Evolutionary conservation across 2,329 filamentous ascomycete genomes (phyloP).

Genomic region (Ophiostoma novo-ulmi): DNA sequence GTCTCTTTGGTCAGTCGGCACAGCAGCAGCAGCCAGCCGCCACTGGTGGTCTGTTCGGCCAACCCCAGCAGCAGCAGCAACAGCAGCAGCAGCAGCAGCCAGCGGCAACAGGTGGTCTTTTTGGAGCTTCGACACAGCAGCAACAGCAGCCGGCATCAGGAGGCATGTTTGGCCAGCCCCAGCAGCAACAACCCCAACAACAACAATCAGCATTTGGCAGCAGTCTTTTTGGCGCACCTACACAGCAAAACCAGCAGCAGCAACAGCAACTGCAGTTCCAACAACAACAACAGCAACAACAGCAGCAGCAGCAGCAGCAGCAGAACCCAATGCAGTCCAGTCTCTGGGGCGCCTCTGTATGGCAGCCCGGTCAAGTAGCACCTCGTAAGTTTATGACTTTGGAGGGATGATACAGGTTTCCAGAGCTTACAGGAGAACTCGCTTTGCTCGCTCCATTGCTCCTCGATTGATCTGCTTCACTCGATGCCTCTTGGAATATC

Average conservation of each 20-base stretch:
- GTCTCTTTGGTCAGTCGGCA: constrained; percentile 22
- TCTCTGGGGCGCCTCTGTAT: constrained; percentile 45
- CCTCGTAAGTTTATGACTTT: constrained; percentile 38
- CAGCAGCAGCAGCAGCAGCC: constrained; percentile 22
- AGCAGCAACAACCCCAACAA: constrained; percentile 33
- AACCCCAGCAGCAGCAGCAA: constrained; percentile 18
- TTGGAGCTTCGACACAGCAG: constrained; percentile 22
- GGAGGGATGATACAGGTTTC: too few relatives aligned
- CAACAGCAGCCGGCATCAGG: constrained; percentile 33
- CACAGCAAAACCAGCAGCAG: constrained; percentile 25
- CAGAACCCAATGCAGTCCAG: constrained; percentile 36
- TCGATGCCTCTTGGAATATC: not conserved
- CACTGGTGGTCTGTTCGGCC: constrained; percentile 23
- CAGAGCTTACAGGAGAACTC: too few relatives aligned
- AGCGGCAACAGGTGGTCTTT: constrained; percentile 9
- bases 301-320: constrained; percentile 37
- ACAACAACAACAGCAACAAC: constrained; percentile 19
- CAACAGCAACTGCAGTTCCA: constrained; percentile 11
- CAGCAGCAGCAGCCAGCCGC: constrained; percentile 29
- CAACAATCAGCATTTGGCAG: constrained; percentile 30
- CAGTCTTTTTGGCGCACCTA: not conserved
- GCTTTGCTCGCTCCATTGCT: not conserved
- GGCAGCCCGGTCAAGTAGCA: constrained; percentile 47
- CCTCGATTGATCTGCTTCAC: too few relatives aligned
- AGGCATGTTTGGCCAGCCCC: not conserved